These are phyloP conservation scores for Saccharomyces paradoxus DNA, from an alignment of 805 yeast species.

Conservation along the genomic window DNA sequence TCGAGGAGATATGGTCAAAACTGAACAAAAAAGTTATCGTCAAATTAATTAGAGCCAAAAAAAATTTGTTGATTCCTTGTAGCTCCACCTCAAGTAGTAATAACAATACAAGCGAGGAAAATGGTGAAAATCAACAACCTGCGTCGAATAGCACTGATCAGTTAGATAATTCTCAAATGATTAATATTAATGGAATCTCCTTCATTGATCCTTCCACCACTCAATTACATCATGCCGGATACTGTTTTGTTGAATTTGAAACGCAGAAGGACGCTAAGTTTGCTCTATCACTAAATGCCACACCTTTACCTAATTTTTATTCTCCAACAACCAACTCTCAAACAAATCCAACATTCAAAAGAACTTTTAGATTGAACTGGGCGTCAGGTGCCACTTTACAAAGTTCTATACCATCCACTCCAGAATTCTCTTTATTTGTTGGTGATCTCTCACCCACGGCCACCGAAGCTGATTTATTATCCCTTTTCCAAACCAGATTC, in stretches of 20 bases:
- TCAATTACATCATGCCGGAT: conserved; percentile 45
- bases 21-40: conserved; percentile 51
- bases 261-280: conserved; percentile 59
- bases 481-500: conserved; percentile 61
- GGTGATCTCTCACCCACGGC: conserved; percentile 74
- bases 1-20: conserved; percentile 52
- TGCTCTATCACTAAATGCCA: conserved; percentile 60
- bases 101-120: neutral
- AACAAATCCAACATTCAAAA: conserved; percentile 36
- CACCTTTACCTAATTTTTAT: conserved; percentile 46
- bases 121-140: neutral
- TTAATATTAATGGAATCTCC: conserved; percentile 26
- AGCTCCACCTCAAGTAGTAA: conserved; percentile 15
- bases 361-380: conserved; percentile 72
- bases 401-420: conserved; percentile 63
- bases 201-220: conserved; percentile 29
- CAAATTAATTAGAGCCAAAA: conserved; percentile 52
- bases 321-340: conserved; percentile 15
- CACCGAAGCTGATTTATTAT: conserved; percentile 69
- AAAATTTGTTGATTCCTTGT: conserved; percentile 29
- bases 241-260: conserved; percentile 72
- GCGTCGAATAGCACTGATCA: neutral
- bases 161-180: neutral
- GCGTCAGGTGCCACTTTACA: conserved; percentile 73
- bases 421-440: conserved; percentile 72